These are phyloP conservation scores for Xenoacremonium recifei DNA, from an alignment of 2,329 filamentous ascomycete species.

Conservation along the genomic window DNA sequence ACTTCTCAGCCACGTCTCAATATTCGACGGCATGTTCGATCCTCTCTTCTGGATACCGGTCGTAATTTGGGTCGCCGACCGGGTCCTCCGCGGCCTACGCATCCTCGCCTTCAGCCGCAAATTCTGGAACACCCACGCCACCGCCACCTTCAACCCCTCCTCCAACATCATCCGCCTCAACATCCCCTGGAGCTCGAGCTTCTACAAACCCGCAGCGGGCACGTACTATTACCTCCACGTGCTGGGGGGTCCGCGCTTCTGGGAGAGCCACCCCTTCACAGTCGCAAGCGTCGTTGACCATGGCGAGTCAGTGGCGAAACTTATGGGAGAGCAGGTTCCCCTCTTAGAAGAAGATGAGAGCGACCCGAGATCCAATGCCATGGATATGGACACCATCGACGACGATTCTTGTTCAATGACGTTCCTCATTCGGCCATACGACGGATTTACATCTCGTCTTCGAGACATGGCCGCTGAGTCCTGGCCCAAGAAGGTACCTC, in stretches of 20 bases:
- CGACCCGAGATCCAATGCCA: not conserved
- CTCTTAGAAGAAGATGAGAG: constrained; percentile 24
- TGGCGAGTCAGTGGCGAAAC: constrained; percentile 12
- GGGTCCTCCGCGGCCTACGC: constrained; percentile 43
- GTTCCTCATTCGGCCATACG: constrained; percentile 46
- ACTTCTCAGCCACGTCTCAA: constrained; percentile 47
- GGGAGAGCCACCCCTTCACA: constrained; percentile 53
- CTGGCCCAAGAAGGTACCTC: constrained; percentile 21
- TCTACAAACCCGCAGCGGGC: constrained; percentile 36
- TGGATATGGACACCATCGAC: not conserved
- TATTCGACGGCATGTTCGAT: constrained; percentile 49
- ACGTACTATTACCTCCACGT: constrained; percentile 47
- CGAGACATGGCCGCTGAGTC: constrained; percentile 26
- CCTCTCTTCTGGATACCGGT: constrained; percentile 48
- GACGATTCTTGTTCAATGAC: constrained; percentile 26
- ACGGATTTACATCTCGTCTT: constrained; percentile 42
- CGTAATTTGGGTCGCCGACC: constrained; percentile 49
- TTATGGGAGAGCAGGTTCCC: constrained; percentile 30
- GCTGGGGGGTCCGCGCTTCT: constrained; percentile 37
- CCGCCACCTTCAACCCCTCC: constrained; percentile 32
- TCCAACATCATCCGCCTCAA: constrained; percentile 43
- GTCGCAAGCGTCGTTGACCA: constrained; percentile 33
- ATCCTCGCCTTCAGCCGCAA: constrained; percentile 38
- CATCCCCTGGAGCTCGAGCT: constrained; percentile 32
- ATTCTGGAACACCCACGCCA: constrained; percentile 35